Conservation (phyloP, 148 eudicot genomes). For the Fagopyrum homotropicum region DNA sequence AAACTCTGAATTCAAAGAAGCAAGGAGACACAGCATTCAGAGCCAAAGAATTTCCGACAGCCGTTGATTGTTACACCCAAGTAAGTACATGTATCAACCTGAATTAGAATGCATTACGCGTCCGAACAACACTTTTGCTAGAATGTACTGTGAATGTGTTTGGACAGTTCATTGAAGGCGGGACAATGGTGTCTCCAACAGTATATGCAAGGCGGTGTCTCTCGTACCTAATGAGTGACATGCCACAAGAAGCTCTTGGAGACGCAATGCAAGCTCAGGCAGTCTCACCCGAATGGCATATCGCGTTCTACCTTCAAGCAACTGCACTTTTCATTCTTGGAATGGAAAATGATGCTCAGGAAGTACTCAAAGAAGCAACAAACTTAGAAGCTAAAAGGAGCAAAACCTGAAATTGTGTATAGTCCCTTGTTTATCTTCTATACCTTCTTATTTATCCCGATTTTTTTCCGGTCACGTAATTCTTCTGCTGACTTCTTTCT, state of each 20-base stretch:
- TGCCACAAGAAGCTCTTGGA: constrained; percentile 19
- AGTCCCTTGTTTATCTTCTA: not conserved
- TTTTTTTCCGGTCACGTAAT: constrained; percentile 2
- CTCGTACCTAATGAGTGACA: constrained; percentile 18
- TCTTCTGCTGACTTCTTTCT: constrained; percentile 6
- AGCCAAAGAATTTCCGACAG: constrained; percentile 53
- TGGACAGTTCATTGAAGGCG: constrained; percentile 20
- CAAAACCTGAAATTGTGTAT: constrained; percentile 13
- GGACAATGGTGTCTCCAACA: constrained; percentile 19
- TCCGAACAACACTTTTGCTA: too few species aligned
- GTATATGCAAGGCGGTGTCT: constrained; percentile 19
- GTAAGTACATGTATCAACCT: constrained; percentile 17
- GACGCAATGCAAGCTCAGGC: constrained; percentile 19
- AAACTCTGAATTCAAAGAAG: constrained; percentile 58
- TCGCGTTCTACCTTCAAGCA: constrained; percentile 21
- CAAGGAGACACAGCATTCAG: constrained; percentile 65
- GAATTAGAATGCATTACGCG: not conserved
- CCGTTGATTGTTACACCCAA: constrained; percentile 51
- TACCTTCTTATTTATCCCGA: constrained; percentile 6
- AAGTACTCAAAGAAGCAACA: constrained; percentile 21
- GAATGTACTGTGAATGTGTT: not conserved
- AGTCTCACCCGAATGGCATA: constrained; percentile 19
- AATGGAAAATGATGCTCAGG: constrained; percentile 20
- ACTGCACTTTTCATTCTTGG: constrained; percentile 16
- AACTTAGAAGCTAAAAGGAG: constrained; percentile 19